phyloP scores from a whole-genome alignment of 257 asterid genomes.

The Galeopsis tetrahit region DNA sequence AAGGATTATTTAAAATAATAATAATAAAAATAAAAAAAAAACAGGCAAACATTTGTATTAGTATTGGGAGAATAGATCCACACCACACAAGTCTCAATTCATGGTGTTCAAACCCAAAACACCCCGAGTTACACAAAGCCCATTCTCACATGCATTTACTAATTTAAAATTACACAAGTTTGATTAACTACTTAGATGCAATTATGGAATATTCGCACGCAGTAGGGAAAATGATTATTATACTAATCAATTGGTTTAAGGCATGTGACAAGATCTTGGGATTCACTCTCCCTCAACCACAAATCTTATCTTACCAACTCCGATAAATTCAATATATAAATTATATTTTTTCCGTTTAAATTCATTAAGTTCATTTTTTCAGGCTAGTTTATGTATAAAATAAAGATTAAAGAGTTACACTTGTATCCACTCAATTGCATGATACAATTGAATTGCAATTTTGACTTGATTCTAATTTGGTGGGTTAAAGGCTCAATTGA shows the following conservation, averaged over 20 bases:
- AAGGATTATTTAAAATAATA: not conserved
- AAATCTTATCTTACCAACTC: constrained; percentile 48
- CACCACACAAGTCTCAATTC: constrained; percentile 26
- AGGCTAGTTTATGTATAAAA: too few relatives aligned
- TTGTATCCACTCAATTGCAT: too few relatives aligned
- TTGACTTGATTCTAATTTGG: too few relatives aligned
- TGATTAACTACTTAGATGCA: constrained; percentile 52
- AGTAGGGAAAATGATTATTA: constrained; percentile 45
- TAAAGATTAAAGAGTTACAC: too few relatives aligned
- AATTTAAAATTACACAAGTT: constrained; percentile 27
- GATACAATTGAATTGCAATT: too few relatives aligned
- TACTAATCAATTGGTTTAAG: constrained; percentile 30
- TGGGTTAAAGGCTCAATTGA: too few relatives aligned
- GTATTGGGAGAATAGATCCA: constrained; percentile 19
- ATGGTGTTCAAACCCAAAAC: constrained; percentile 32
- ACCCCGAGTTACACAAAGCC: constrained; percentile 52
- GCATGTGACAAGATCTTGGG: constrained; percentile 82
- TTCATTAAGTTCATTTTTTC: constrained; percentile 9
- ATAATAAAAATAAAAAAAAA: constrained; percentile 17
- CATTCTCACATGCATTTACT: constrained; percentile 53
- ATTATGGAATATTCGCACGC: constrained; percentile 91
- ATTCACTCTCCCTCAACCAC: constrained; percentile 51
- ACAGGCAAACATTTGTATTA: constrained; percentile 30
- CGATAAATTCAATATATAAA: constrained; percentile 18
- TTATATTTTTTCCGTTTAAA: constrained; percentile 10